Percentiles rank a stretch among this genome's conserved stretches.
Conservation (phyloP, 345 rosid species). For the Boechera stricta region DNA sequence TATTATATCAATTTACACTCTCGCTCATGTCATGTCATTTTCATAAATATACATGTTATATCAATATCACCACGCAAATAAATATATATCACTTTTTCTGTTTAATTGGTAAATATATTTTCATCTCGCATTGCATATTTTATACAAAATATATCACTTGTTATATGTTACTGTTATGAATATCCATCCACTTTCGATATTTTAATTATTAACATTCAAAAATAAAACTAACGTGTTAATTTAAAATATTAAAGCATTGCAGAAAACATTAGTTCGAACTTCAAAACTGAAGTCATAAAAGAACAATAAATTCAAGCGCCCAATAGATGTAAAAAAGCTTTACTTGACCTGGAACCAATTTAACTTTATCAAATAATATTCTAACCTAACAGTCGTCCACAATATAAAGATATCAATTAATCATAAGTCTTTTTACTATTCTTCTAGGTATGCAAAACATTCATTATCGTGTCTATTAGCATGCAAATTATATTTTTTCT, state of each 20-base stretch:
- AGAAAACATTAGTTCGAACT: not conserved
- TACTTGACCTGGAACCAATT: not conserved
- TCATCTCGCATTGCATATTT: not conserved
- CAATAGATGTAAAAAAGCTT: not conserved
- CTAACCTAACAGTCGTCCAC: not conserved
- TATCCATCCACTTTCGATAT: not conserved
- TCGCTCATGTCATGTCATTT: conserved; percentile 34
- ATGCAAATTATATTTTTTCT: conserved; percentile 8
- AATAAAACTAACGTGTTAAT: not conserved
- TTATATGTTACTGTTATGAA: not conserved
- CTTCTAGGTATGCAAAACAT: conserved; percentile 16
- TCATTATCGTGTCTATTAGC: conserved; percentile 10
- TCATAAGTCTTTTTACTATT: conserved; percentile 3
- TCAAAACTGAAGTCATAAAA: not conserved
- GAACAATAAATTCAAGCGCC: conserved; percentile 9
- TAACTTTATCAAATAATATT: conserved; percentile 1
- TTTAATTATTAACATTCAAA: not conserved
- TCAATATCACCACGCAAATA: conserved; percentile 3
- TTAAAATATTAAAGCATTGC: not conserved
- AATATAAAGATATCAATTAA: not conserved
- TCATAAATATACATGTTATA: conserved; percentile 24
- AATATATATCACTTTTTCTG: not conserved
- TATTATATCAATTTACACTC: conserved; percentile 1
- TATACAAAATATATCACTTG: not conserved
- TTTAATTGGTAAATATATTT: not conserved